These are phyloP conservation scores for Ustulina deusta DNA, from an alignment of 2,329 filamentous ascomycete species.

Conservation along the genomic window DNA sequence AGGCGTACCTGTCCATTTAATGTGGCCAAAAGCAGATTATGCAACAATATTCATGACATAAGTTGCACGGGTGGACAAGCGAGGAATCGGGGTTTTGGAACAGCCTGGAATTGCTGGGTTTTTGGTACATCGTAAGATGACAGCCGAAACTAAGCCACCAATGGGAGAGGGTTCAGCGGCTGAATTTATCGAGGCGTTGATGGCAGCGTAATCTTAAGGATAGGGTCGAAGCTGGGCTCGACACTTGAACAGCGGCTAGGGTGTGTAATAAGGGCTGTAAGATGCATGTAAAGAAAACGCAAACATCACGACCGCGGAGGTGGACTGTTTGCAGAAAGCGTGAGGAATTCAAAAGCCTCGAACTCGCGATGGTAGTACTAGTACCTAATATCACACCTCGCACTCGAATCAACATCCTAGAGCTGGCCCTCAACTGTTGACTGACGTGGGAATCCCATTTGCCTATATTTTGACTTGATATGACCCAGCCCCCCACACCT, in stretches of 20 bases:
- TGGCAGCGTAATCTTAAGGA: not conserved
- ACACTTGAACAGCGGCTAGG: not conserved
- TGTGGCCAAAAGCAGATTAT: constrained; percentile 9
- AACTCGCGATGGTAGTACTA: not conserved
- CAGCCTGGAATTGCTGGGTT: constrained; percentile 3
- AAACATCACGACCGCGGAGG: not conserved
- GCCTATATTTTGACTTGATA: too few relatives aligned
- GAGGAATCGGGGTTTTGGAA: not conserved
- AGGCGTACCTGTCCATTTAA: not conserved
- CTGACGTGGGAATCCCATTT: not conserved
- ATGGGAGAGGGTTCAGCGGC: too few relatives aligned
- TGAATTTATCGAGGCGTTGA: too few relatives aligned
- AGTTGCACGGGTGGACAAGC: constrained; percentile 2
- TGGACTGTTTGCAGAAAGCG: not conserved
- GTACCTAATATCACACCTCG: too few relatives aligned
- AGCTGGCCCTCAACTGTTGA: not conserved
- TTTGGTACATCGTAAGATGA: not conserved
- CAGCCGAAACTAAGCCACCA: too few relatives aligned
- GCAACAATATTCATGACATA: too few relatives aligned
- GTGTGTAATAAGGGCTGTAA: not conserved
- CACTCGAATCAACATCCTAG: too few relatives aligned
- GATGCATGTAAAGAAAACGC: not conserved
- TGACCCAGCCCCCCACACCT: too few relatives aligned
- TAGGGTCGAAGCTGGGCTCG: not conserved
- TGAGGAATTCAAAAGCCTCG: not conserved